Evolutionary conservation across 73 alveolate genomes (phyloP).

Genomic region (Stentor coeruleus): DNA sequence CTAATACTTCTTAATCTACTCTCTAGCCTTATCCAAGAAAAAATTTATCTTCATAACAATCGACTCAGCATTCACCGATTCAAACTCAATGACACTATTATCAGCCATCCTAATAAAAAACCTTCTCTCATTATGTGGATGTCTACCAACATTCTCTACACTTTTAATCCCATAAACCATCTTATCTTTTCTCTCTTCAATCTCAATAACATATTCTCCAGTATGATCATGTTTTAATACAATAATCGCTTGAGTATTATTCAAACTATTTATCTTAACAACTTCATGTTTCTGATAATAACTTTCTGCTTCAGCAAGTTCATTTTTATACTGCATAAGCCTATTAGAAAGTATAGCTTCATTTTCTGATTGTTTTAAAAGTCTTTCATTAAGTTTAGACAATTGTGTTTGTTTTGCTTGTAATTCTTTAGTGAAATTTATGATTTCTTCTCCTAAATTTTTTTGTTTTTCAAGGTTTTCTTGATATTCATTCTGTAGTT

Average conservation of each 20-base stretch:
- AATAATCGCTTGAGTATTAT: neutral
- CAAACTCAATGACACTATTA: neutral
- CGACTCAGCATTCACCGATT: neutral
- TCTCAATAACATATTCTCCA: conserved; percentile 9
- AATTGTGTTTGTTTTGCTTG: neutral
- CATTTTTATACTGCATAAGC: conserved; percentile 24
- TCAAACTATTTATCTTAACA: neutral
- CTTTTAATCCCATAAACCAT: neutral
- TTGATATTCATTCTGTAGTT: neutral
- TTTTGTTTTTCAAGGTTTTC: neutral
- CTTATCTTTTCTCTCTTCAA: neutral
- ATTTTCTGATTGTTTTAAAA: conserved; percentile 13
- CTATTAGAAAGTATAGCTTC: conserved; percentile 16
- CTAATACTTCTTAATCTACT: too few relatives aligned
- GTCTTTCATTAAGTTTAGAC: neutral
- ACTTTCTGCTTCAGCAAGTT: conserved; percentile 20
- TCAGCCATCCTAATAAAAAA: neutral
- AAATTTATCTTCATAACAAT: neutral
- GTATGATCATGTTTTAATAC: neutral
- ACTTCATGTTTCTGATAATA: conserved; percentile 20
- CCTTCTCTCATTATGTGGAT: conserved; percentile 23
- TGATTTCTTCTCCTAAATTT: neutral
- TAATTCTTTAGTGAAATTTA: neutral
- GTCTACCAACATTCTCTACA: neutral
- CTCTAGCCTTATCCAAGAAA: neutral